These are phyloP conservation scores for Cercophora sp. DNA, from an alignment of 495 filamentous ascomycete species.

Conservation along the genomic window DNA sequence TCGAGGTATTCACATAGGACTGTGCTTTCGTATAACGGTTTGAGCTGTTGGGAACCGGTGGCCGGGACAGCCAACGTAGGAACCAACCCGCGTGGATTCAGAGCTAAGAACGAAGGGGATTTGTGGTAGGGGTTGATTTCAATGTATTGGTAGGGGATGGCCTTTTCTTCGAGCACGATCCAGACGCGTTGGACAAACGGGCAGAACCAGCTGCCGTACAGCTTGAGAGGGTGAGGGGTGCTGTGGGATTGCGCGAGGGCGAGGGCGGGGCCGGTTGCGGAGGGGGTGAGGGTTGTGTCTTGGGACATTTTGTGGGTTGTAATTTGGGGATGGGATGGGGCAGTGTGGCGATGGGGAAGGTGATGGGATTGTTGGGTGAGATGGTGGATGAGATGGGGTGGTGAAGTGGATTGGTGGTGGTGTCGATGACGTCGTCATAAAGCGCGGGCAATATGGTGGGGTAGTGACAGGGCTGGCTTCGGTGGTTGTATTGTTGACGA, in stretches of 20 bases:
- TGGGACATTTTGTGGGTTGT: no score
- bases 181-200: conserved; percentile 62
- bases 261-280: conserved; percentile 31
- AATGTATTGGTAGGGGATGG: conserved; percentile 68
- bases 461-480: no score
- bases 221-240: conserved; percentile 36
- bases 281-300: conserved; percentile 16
- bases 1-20: conserved; percentile 69
- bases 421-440: no score
- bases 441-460: no score
- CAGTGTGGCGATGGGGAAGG: no score
- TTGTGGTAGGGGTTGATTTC: conserved; percentile 73
- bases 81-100: conserved; percentile 67
- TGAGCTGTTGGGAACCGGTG: conserved; percentile 33
- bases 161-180: conserved; percentile 65
- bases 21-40: conserved; percentile 62
- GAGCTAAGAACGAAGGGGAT: conserved; percentile 53
- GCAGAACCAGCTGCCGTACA: conserved; percentile 51
- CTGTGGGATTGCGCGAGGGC: conserved; percentile 31
- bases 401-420: no score
- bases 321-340: no score
- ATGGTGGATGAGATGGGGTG: no score
- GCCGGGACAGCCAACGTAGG: conserved; percentile 51
- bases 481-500: no score
- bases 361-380: no score